Evolutionary conservation across 2,329 filamentous ascomycete species (phyloP), one percentile per base, ranked within the genome.

Genomic region (Talaromyces sp.): DNA sequence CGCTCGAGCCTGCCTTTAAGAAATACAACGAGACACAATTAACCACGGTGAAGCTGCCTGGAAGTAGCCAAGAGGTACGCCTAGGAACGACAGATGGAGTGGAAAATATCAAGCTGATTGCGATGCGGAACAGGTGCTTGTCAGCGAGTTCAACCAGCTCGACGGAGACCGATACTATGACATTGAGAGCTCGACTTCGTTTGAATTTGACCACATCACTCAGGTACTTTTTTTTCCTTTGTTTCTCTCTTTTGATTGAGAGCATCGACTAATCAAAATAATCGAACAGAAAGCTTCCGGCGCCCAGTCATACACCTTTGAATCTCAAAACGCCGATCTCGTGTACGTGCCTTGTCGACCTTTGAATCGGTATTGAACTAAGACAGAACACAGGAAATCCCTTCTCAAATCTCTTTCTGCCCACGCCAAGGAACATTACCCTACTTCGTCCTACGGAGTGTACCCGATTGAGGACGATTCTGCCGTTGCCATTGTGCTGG

Each of bases 1-100:
- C 90, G 65, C 88, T 97, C 58, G 85, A 83, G 7, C 90, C 92
- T 0, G 92, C 95, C 0, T 96, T 96, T 75, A 83, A 93, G 78
- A 92, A 90, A 77, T 98, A 99, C 84, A 97, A 98, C 71, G 93
- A 99, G 78, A 89, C 93, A 77, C 95, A 99, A 77, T 90, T 97
- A 75, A 80, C 87, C 55, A 92, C 92, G 17, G 88, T 91, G 64
- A 96, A 96, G 82, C 85, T 99, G 60, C 93, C 93, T 0, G 92
- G 92, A 32, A 86, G 90, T 73, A 93, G 87, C 75, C 87, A 92
- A 75, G 79, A 89, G 78, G 92, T 96, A 19, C 47, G 15, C 55
- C 7, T 15, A 3, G 30, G 22, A 55, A 25, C 19, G n/a, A 42
- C 32, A 33, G 5, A 27, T 47, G 36, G 36, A 49, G 30, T 63